These are phyloP conservation scores for Metschnikowia orientalis DNA, from an alignment of 805 yeast genomes.

Conservation along the genomic window DNA sequence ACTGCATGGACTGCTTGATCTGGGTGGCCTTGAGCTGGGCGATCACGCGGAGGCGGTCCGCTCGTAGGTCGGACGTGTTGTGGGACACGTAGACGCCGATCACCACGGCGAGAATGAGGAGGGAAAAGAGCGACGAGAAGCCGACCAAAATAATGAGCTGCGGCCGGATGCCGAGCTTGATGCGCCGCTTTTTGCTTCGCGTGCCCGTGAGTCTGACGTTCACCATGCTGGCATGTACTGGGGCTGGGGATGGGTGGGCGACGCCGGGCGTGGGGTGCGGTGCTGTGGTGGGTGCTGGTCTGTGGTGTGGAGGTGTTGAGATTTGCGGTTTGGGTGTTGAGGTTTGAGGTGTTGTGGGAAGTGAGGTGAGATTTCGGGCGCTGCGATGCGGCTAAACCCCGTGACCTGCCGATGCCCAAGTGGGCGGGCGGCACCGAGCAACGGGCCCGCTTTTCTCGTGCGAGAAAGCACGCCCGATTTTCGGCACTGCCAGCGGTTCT, in stretches of 20 bases:
- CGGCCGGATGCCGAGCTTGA: slow-evolving; percentile 62
- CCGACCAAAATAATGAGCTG: slow-evolving; percentile 72
- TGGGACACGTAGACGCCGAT: slow-evolving; percentile 68
- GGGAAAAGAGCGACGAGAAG: slow-evolving; percentile 62
- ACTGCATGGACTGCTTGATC: slow-evolving; percentile 61
- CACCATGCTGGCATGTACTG: slow-evolving; percentile 1
- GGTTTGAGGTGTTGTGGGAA: too few species aligned
- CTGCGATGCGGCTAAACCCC: too few species aligned
- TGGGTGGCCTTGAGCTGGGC: slow-evolving; percentile 81
- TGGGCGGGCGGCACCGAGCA: too few species aligned
- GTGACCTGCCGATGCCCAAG: too few species aligned
- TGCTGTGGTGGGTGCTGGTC: too few species aligned
- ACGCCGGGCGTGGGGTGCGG: background rate
- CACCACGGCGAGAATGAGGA: slow-evolving; percentile 68
- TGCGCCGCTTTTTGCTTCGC: slow-evolving; percentile 15
- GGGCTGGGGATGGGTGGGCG: background rate
- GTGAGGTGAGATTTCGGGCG: too few species aligned
- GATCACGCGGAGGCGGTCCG: slow-evolving; percentile 69
- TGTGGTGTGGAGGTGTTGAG: too few species aligned
- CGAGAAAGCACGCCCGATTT: too few species aligned
- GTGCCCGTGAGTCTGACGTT: slow-evolving; percentile 1
- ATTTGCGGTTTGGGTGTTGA: too few species aligned
- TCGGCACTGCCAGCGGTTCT: too few species aligned
- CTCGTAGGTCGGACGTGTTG: slow-evolving; percentile 57
- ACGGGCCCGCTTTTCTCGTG: too few species aligned